Evolutionary conservation across 1,284 basidiomycete genomes (phyloP), one percentile per base, ranked within the genome.

Genomic region (Tylopilus orsonianus): DNA sequence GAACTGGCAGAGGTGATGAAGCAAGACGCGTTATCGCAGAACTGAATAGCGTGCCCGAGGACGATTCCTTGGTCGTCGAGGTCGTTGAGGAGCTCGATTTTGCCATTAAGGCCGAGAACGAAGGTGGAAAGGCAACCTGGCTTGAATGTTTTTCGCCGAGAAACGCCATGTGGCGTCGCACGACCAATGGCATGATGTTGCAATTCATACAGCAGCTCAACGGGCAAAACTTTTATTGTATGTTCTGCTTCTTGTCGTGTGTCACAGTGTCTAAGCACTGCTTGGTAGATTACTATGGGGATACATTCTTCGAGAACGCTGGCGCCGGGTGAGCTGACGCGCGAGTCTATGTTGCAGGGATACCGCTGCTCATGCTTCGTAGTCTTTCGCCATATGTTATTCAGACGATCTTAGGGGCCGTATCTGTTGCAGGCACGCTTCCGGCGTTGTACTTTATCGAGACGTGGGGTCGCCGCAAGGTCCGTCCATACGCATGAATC

Each of bases 181-280:
- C 85, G 13, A 64, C 74, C 24, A 90, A 87, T 53, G 83, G 85
- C 24, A 89, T 89, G 81, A 87, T 90, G 83, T 67, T 91, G 30
- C 86, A 89, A 62, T 88, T 90, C 60, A 81, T 90, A 44, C 87
- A 90, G 57, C 88, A 91, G 57, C 69, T 91, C 27, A 87, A 87
- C 52, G 84, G 84, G 36, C 84, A 86, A 62, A 85, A 85, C 62
- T 85, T 87, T 66, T 85, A 85, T 63, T 87, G 84, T 84, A 53
- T 55, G 78, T 59, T n/a, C 0, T 10, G 8, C 26, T n/a, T 14
- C 9, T 13, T 42, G 8, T 2, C 27, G 38, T 4, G 6, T 18
- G n/a, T 22, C 13, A 4, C 30, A 19, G 14, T 8, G 14, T 30
- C 27, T 39, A 22, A 55, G 19, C 16, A 23, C 23, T 4, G 8